Evolutionary conservation across 148 eudicot species (phyloP).

Genomic region (Polygonum maritimum): DNA sequence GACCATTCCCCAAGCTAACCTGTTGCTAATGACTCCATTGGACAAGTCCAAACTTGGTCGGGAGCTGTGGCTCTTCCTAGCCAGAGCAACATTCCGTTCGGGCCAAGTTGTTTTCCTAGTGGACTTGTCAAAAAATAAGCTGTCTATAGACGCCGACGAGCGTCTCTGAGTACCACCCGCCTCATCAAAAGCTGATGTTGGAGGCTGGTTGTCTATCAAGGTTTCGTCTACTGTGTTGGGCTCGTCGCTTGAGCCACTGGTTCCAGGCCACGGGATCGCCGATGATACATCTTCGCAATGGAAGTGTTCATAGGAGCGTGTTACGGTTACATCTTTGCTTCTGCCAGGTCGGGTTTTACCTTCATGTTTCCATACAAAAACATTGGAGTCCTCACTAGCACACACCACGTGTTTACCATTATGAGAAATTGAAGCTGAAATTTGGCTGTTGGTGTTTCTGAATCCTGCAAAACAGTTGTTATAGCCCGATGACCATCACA

Average conservation of each 20-base stretch:
- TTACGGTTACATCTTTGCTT: slow-evolving; percentile 64
- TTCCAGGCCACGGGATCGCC: slow-evolving; percentile 82
- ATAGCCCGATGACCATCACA: background rate
- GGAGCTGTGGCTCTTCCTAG: slow-evolving; percentile 29
- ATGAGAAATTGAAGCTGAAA: slow-evolving; percentile 65
- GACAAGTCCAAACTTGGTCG: background rate
- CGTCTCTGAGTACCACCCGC: slow-evolving; percentile 30
- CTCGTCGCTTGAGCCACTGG: slow-evolving; percentile 26
- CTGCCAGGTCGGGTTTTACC: slow-evolving; percentile 59
- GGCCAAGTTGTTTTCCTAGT: background rate
- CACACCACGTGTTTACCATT: slow-evolving; percentile 74
- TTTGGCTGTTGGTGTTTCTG: slow-evolving; percentile 85
- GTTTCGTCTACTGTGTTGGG: slow-evolving; percentile 20
- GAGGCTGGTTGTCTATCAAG: slow-evolving; percentile 51
- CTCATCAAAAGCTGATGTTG: slow-evolving; percentile 23
- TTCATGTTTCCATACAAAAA: slow-evolving; percentile 83
- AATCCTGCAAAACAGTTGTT: slow-evolving; percentile 38
- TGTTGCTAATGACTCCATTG: background rate
- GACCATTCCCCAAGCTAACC: slow-evolving; percentile 78
- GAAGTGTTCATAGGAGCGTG: slow-evolving; percentile 72
- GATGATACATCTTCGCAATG: slow-evolving; percentile 78
- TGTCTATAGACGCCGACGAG: slow-evolving; percentile 27
- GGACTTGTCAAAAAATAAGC: background rate
- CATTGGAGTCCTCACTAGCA: slow-evolving; percentile 91
- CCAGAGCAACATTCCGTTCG: slow-evolving; percentile 40